A percentile compares a stretch with the other conserved stretches of the same genome.
phyloP scores from a whole-genome alignment of 768 basidiomycete species.

The Kwoniella dendrophila region DNA sequence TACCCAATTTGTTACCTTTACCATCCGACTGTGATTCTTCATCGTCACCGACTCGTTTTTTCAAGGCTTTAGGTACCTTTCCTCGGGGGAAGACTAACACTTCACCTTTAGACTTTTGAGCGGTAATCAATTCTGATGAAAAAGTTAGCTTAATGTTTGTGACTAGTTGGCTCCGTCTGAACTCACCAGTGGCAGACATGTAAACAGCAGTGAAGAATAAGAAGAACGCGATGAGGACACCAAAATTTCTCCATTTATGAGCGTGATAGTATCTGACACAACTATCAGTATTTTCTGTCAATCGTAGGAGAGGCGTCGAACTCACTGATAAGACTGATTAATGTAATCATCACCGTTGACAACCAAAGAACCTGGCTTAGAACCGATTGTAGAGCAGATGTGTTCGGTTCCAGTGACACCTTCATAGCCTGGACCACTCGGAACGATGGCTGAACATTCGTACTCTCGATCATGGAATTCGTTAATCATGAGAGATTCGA shows the following conservation, averaged over 20 bases:
- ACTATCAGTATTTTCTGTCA: no score
- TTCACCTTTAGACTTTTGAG: slow-evolving; percentile 56
- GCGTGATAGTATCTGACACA: slow-evolving; percentile 16
- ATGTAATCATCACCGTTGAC: slow-evolving; percentile 47
- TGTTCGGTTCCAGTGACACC: slow-evolving; percentile 36
- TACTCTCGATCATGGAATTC: slow-evolving; percentile 77
- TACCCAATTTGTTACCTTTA: slow-evolving; percentile 15
- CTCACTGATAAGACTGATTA: slow-evolving; percentile 16
- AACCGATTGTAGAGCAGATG: slow-evolving; percentile 49
- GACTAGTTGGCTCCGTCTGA: background rate
- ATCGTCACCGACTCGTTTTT: slow-evolving; percentile 28
- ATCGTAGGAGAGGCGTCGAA: no score
- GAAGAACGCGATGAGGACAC: slow-evolving; percentile 51
- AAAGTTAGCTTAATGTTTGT: slow-evolving; percentile 1
- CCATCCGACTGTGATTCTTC: slow-evolving; percentile 28
- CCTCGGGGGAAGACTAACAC: slow-evolving; percentile 55
- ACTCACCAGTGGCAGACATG: slow-evolving; percentile 48
- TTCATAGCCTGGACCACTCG: slow-evolving; percentile 27
- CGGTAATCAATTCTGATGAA: slow-evolving; percentile 46
- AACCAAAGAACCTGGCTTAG: slow-evolving; percentile 38
- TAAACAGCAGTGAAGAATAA: slow-evolving; percentile 49
- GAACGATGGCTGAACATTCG: slow-evolving; percentile 50
- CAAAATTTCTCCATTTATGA: slow-evolving; percentile 43
- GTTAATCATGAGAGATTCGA: slow-evolving; percentile 79
- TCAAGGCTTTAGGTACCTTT: slow-evolving; percentile 42